Evolutionary conservation across 2,329 filamentous ascomycete genomes (phyloP), one percentile per base, ranked within the genome.

Genomic region (Exophiala sp.): DNA sequence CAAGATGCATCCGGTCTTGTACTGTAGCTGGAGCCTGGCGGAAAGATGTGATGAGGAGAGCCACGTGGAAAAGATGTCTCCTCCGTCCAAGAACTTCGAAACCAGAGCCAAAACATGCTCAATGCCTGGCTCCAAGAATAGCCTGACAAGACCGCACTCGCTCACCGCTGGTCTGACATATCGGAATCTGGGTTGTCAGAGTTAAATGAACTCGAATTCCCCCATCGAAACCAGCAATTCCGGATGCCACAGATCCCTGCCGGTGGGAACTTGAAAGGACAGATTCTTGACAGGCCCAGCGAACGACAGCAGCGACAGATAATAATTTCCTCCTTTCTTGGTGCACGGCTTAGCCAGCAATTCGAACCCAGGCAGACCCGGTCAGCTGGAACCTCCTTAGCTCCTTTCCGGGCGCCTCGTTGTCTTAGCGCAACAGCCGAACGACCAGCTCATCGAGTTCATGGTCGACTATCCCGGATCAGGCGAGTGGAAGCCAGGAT

Each of bases 341-440:
- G 34, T 37, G 14, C 34, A 37, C 34, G 18, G 34, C 1, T 32
- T 19, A 23, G 22, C 18, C 18, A 21, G 16, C 43, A 46, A 30
- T 46, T 44, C 23, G 34, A 50, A 50, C 50, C 50, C 50, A 56
- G 53, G 53, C 53, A 48, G 47, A 46, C 32, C 54, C 54, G 54
- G 54, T 54, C 48, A 54, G 54, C 54, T 56, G 54, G 53, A 41
- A 46, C 52, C 47, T 48, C 29, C 6, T 37, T 9, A 19, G 34
- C 34, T 19, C 46, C 42, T 48, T 44, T 52, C 23, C 43, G 42
- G 35, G 44, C 54, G 42, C 30, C 51, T 30, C 43, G 46, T 30
- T 7, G 34, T 19, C 47, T 46, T 53, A 48, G 54, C 48, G 48
- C 43, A 23, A 21, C 34, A 32, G 49, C 34, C 49, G 52, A 47